Evolutionary conservation across 2,329 filamentous ascomycete genomes (phyloP).

Genomic region (Colletotrichum karsti): DNA sequence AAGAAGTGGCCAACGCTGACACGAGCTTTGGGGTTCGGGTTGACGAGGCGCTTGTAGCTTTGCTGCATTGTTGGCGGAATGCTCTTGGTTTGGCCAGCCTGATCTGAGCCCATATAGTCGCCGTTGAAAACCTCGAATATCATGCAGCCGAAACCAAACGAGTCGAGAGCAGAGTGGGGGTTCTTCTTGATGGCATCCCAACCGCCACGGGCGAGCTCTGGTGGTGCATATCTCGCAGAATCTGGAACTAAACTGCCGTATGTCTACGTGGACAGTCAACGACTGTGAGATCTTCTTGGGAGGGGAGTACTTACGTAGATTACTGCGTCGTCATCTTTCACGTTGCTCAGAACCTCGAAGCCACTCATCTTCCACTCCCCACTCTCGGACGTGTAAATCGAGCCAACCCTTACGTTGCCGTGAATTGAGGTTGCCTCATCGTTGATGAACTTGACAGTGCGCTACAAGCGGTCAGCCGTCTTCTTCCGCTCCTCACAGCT

Average conservation of each 20-base stretch:
- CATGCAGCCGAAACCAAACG: conserved; percentile 85
- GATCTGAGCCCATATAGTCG: conserved; percentile 77
- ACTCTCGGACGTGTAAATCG: conserved; percentile 92
- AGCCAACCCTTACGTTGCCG: conserved; percentile 84
- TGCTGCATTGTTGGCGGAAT: conserved; percentile 90
- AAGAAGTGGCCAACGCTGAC: conserved; percentile 87
- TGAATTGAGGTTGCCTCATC: conserved; percentile 92
- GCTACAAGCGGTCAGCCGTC: conserved; percentile 52
- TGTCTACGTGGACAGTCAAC: conserved; percentile 58
- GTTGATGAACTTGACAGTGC: conserved; percentile 96
- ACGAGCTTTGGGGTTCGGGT: conserved; percentile 87
- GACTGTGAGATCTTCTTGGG: too few species aligned
- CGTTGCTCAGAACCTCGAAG: conserved; percentile 91
- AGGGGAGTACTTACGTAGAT: conserved; percentile 65
- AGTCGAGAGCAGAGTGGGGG: conserved; percentile 83
- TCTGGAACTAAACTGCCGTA: conserved; percentile 91
- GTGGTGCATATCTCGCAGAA: conserved; percentile 83
- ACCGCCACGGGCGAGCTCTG: conserved; percentile 85
- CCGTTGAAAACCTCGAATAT: conserved; percentile 95
- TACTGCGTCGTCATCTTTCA: conserved; percentile 94
- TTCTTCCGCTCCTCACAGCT: neutral
- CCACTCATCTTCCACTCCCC: conserved; percentile 98
- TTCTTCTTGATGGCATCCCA: conserved; percentile 91
- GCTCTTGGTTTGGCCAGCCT: conserved; percentile 85
- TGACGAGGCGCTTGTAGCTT: conserved; percentile 89